Evolutionary conservation across 192 early-diverging fungal genomes (phyloP).

Genomic region (Funneliformis geosporum): DNA sequence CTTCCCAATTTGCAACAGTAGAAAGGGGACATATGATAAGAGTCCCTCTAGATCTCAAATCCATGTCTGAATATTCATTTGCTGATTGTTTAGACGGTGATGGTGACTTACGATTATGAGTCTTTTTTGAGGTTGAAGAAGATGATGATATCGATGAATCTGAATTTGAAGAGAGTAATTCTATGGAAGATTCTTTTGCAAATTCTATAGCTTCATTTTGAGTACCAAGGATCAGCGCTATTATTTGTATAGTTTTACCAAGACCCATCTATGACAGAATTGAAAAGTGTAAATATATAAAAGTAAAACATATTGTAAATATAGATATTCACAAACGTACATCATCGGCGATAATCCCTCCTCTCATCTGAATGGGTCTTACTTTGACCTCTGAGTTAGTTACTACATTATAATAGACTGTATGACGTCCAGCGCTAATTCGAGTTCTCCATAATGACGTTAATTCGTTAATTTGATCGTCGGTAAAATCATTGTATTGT

Average conservation of each 20-base stretch:
- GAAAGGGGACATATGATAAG: conserved; percentile 58
- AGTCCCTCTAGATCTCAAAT: conserved; percentile 49
- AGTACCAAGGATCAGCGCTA: conserved; percentile 55
- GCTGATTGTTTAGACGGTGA: not conserved
- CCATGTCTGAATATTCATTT: not conserved
- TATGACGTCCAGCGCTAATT: conserved; percentile 39
- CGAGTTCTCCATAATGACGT: conserved; percentile 46
- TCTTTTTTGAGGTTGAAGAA: no score
- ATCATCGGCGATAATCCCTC: conserved; percentile 63
- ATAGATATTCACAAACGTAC: conserved; percentile 25
- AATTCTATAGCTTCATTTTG: conserved; percentile 36
- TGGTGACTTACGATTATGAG: conserved; percentile 11
- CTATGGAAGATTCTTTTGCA: not conserved
- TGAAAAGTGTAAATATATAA: not conserved
- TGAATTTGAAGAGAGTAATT: not conserved
- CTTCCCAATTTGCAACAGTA: conserved; percentile 54
- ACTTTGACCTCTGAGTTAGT: conserved; percentile 46
- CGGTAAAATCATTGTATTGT: conserved; percentile 59
- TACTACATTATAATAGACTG: conserved; percentile 51
- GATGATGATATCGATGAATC: conserved; percentile 25
- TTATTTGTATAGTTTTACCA: conserved; percentile 61
- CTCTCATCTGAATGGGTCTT: conserved; percentile 51
- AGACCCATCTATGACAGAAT: conserved; percentile 51
- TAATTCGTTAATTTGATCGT: conserved; percentile 46
- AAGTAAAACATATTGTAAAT: not conserved